A percentile compares a stretch with the other conserved stretches of the same genome.
phyloP scores from a whole-genome alignment of 495 filamentous ascomycete species.

The Penicillium atrosanguineum region DNA sequence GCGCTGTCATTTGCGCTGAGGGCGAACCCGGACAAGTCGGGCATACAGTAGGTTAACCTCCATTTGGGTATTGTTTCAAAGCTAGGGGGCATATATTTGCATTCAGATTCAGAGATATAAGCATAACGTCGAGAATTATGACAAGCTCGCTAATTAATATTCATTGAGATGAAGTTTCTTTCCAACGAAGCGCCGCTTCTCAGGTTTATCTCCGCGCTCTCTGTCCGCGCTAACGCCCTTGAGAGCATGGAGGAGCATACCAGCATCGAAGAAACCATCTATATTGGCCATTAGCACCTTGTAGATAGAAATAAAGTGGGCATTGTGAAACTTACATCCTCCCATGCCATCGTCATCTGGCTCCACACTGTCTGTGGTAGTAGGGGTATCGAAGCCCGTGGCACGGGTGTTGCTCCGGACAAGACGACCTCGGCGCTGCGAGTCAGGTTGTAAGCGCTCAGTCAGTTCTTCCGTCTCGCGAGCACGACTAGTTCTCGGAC shows the following conservation, averaged over 20 bases:
- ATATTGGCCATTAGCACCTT: slow-evolving; percentile 22
- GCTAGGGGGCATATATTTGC: not conserved
- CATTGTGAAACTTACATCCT: slow-evolving; percentile 68
- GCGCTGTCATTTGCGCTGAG: too few species aligned
- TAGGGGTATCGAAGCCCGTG: slow-evolving; percentile 48
- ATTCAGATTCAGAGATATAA: not conserved
- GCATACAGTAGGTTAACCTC: too few species aligned
- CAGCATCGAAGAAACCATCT: slow-evolving; percentile 97
- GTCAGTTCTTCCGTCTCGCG: slow-evolving; percentile 63
- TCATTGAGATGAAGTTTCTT: slow-evolving; percentile 77
- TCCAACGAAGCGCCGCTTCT: slow-evolving; percentile 64
- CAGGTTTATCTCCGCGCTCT: slow-evolving; percentile 44
- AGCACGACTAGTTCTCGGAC: slow-evolving; percentile 57
- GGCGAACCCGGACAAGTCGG: too few species aligned
- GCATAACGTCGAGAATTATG: not conserved
- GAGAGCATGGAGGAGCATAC: slow-evolving; percentile 85
- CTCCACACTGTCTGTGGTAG: slow-evolving; percentile 59
- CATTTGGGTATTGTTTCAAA: not conserved
- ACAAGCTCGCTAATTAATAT: slow-evolving; percentile 46
- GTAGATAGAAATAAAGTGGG: not conserved
- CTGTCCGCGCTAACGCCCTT: slow-evolving; percentile 59
- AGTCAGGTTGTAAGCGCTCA: slow-evolving; percentile 40
- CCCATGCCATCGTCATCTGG: slow-evolving; percentile 88
- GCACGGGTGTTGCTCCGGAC: slow-evolving; percentile 42
- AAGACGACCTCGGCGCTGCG: slow-evolving; percentile 42